Evolutionary conservation across 1,139 yeast genomes (phyloP).

Genomic region (Candida freyschussii): DNA sequence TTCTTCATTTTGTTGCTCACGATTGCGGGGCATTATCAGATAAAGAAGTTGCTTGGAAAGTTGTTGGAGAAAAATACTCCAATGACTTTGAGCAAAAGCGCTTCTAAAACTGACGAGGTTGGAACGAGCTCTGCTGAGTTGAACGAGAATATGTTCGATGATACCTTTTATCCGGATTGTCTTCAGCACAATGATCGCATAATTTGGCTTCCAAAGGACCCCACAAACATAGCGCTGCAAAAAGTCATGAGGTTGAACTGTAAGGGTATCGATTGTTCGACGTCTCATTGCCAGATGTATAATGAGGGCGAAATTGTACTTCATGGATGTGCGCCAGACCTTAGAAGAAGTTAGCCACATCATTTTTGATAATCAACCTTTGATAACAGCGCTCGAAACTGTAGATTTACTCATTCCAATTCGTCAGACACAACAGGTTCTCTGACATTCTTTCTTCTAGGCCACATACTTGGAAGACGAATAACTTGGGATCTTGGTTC

Average conservation of each 20-base stretch:
- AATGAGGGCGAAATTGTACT: constrained; percentile 25
- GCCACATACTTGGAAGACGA: constrained; percentile 86
- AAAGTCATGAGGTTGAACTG: constrained; percentile 25
- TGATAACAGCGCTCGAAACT: too few species aligned
- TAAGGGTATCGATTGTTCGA: constrained; percentile 27
- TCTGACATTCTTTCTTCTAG: constrained; percentile 69
- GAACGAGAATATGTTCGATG: constrained; percentile 15
- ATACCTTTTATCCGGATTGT: constrained; percentile 23
- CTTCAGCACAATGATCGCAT: constrained; percentile 21
- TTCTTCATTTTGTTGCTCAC: constrained; percentile 37
- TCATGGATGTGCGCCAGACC: constrained; percentile 23
- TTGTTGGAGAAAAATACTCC: constrained; percentile 26
- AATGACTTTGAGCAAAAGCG: constrained; percentile 17
- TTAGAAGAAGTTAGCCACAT: too few species aligned
- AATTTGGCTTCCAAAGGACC: constrained; percentile 38
- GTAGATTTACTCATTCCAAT: too few species aligned
- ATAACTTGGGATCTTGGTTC: constrained; percentile 90
- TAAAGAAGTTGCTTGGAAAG: constrained; percentile 29
- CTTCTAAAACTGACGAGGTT: constrained; percentile 5
- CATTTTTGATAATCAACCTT: too few species aligned
- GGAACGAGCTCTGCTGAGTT: constrained; percentile 3
- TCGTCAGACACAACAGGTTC: too few species aligned
- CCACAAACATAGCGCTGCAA: constrained; percentile 25
- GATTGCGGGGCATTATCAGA: constrained; percentile 34
- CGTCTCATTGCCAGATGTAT: constrained; percentile 24